Conservation (phyloP, 2,329 filamentous ascomycete genomes). For the Drechslerella dactyloides region DNA sequence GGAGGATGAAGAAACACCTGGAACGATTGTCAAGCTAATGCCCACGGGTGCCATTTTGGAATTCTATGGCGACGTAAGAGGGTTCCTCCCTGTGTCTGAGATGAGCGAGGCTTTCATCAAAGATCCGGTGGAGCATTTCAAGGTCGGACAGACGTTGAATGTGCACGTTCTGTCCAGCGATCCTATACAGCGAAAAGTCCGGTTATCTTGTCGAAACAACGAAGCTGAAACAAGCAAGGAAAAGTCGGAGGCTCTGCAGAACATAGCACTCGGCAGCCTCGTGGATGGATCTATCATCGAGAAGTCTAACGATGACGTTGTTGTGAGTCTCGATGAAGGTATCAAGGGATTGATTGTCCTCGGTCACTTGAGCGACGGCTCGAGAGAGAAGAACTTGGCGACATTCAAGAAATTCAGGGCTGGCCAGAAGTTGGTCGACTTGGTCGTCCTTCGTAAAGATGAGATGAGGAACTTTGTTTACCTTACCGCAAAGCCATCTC, state of each 20-base stretch:
- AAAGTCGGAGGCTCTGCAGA: slow-evolving; percentile 67
- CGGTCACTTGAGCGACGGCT: slow-evolving; percentile 84
- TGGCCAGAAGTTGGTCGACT: slow-evolving; percentile 78
- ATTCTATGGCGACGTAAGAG: slow-evolving; percentile 83
- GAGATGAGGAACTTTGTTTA: slow-evolving; percentile 76
- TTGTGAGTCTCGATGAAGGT: slow-evolving; percentile 74
- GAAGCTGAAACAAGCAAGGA: slow-evolving; percentile 77
- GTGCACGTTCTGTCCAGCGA: slow-evolving; percentile 86
- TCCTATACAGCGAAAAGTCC: slow-evolving; percentile 71
- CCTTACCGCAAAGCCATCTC: slow-evolving; percentile 80
- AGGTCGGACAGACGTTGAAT: slow-evolving; percentile 85
- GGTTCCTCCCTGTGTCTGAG: slow-evolving; percentile 88
- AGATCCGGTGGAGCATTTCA: slow-evolving; percentile 87
- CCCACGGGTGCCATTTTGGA: slow-evolving; percentile 83
- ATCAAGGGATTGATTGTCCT: slow-evolving; percentile 79
- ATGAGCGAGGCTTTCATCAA: slow-evolving; percentile 98
- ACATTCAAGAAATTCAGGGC: slow-evolving; percentile 81
- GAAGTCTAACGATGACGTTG: slow-evolving; percentile 76
- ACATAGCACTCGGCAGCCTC: slow-evolving; percentile 73
- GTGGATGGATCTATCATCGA: slow-evolving; percentile 81
- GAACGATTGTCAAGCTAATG: slow-evolving; percentile 83
- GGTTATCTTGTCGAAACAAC: slow-evolving; percentile 86
- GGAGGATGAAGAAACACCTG: slow-evolving; percentile 78
- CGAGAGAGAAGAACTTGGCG: slow-evolving; percentile 75
- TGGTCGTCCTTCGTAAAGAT: slow-evolving; percentile 87